Evolutionary conservation across 1,139 yeast species (phyloP).

Genomic region (Taphrina sp.): DNA sequence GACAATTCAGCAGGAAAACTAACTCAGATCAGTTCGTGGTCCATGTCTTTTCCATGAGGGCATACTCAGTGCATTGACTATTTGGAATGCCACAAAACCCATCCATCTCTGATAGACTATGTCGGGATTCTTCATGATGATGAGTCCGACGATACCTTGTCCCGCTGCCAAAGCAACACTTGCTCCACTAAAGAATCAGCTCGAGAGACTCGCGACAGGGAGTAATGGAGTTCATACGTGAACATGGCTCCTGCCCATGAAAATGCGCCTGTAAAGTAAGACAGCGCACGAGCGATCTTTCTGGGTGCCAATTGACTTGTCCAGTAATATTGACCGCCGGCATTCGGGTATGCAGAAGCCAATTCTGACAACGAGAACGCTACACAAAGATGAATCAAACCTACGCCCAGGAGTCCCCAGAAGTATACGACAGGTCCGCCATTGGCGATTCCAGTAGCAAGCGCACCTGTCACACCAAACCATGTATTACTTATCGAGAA

Average conservation of each 20-base stretch:
- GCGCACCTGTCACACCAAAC: not conserved
- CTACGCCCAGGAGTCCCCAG: not conserved
- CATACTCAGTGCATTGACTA: not conserved
- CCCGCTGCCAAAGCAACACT: not conserved
- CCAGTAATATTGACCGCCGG: not conserved
- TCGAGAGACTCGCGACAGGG: not conserved
- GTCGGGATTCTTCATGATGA: not conserved
- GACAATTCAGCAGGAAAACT: not conserved
- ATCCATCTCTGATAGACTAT: not conserved
- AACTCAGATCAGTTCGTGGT: not conserved
- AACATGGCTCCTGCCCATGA: not conserved
- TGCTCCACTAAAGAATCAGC: not conserved
- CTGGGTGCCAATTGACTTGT: not conserved
- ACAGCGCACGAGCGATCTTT: not conserved
- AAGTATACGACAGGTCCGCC: not conserved
- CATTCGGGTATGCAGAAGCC: not conserved
- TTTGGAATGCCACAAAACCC: not conserved
- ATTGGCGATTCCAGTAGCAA: not conserved
- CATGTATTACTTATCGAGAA: not conserved
- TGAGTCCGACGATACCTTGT: not conserved
- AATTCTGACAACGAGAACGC: not conserved
- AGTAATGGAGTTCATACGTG: not conserved
- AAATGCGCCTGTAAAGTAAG: not conserved
- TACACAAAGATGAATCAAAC: not conserved
- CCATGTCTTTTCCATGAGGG: not conserved